Base-by-base conservation (phyloP, 495 filamentous ascomycete species). In the Penicillium coprophilum region DNA sequence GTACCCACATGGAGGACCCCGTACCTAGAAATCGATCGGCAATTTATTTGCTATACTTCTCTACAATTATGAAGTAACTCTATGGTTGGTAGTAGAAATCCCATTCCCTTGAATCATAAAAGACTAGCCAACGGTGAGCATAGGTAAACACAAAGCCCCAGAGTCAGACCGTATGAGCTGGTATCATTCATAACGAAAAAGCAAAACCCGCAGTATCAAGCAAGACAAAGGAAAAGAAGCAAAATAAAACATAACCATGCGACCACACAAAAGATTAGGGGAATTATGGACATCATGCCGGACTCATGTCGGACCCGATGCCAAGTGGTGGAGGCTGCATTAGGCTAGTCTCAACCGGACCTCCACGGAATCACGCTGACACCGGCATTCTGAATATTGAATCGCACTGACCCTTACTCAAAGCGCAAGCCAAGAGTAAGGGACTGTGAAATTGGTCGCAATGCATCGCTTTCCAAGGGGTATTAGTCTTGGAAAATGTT, bases 121-220 rank as follows among this genome's bases (percentile, higher is more conserved):
- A 67, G 24, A 62, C 57, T 67, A 71, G 71, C 63, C 56, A 71
- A 61, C 52, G 48, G 45, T 46, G 62, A 56, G 64, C 58, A 61
- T 62, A 46, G 55, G 53, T 45, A 60, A 66, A 64, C 53, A 57
- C 51, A 57, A 65, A 62, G 69, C 70, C 72, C 68, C 62, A 65
- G 59, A 58, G 65, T 62, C 63, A 66, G 56, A 63, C 56, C 59
- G 53, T 56, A 67, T 74, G 68, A 73, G 72, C 67, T 71, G 74
- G 74, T 77, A 77, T 77, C 74, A 74, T 71, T 65, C 65, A 66
- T 67, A 69, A 61, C 32, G 51, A 54, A 63, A 59, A 56, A 59
- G 56, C 44, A 55, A 34, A 60, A 46, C 58, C 55, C 43, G 58
- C 53, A 62, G 54, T 46, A 54, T 34, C n/a, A 23, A 46, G 43